These are phyloP conservation scores for Nakazawaea populi DNA, from an alignment of 805 yeast species.

Conservation along the genomic window DNA sequence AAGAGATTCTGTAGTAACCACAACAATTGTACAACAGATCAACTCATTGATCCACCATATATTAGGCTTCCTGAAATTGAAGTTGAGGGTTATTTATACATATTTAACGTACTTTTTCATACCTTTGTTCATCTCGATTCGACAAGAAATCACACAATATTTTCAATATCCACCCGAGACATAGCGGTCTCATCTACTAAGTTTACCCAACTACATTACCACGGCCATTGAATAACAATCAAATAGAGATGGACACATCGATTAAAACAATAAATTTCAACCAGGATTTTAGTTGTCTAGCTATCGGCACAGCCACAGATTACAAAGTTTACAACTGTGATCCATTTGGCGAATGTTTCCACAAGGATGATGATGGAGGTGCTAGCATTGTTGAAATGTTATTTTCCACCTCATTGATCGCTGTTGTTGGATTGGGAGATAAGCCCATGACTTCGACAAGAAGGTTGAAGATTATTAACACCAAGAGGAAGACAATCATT, in stretches of 20 bases:
- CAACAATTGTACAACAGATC: too few relatives aligned
- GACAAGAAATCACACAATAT: too few relatives aligned
- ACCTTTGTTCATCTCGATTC: too few relatives aligned
- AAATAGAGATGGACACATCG: conserved; percentile 2
- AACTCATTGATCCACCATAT: too few relatives aligned
- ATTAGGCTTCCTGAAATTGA: too few relatives aligned
- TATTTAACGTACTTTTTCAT: too few relatives aligned
- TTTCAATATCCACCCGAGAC: too few relatives aligned
- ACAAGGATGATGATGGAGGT: conserved; percentile 40
- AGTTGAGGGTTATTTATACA: too few relatives aligned
- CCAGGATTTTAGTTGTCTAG: conserved; percentile 82
- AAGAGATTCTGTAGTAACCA: too few relatives aligned
- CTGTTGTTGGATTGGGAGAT: conserved; percentile 74
- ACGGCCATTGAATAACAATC: background rate
- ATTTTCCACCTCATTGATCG: conserved; percentile 81
- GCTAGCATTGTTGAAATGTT: conserved; percentile 82
- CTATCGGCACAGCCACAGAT: conserved; percentile 61
- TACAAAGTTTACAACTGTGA: conserved; percentile 82
- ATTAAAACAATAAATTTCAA: conserved; percentile 60
- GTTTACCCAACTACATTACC: background rate
- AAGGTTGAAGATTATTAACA: conserved; percentile 74
- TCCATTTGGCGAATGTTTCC: conserved; percentile 74
- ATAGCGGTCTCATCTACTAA: background rate
- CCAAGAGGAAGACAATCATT: conserved; percentile 66
- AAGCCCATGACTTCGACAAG: conserved; percentile 70